A percentile compares a stretch with the other conserved stretches of the same genome.
These are phyloP conservation scores for Candida lessepsii DNA, from an alignment of 805 yeast genomes.

Conservation along the genomic window DNA sequence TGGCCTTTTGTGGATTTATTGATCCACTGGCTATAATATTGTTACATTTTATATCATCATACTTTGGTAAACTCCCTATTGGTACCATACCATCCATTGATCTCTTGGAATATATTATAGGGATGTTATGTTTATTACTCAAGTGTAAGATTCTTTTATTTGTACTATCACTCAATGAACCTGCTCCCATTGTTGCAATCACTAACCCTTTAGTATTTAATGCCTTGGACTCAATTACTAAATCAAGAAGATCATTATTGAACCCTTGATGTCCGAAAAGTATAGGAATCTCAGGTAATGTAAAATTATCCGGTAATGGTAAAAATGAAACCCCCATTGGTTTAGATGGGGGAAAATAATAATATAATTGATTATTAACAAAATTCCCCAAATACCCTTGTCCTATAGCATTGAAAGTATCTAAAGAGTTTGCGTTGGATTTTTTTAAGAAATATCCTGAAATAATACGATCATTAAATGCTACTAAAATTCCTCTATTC, in stretches of 20 bases:
- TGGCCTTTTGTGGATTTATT: conserved; percentile 62
- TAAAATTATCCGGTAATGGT: conserved; percentile 23
- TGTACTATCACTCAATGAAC: conserved; percentile 54
- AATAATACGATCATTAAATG: conserved; percentile 65
- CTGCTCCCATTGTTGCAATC: conserved; percentile 72
- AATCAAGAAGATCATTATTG: conserved; percentile 45
- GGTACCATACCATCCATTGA: conserved; percentile 75
- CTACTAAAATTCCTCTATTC: conserved; percentile 62
- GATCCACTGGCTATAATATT: conserved; percentile 63
- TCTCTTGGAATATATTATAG: conserved; percentile 63
- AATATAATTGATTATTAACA: conserved; percentile 63
- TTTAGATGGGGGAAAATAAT: conserved; percentile 59
- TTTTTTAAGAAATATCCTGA: conserved; percentile 71
- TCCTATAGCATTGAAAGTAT: conserved; percentile 65
- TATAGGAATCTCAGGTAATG: conserved; percentile 50
- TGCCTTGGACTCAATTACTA: conserved; percentile 39
- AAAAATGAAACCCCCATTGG: conserved; percentile 47
- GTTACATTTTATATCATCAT: conserved; percentile 18
- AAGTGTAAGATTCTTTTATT: conserved; percentile 42
- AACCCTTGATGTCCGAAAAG: conserved; percentile 63
- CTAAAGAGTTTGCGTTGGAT: conserved; percentile 67
- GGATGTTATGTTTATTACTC: conserved; percentile 40
- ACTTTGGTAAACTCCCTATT: conserved; percentile 40
- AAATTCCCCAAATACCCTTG: conserved; percentile 72
- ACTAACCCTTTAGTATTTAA: conserved; percentile 54